A percentile compares a stretch with the other conserved stretches of the same genome.
Conservation (phyloP, 2,329 filamentous ascomycete genomes). For the Xylaria sp. region DNA sequence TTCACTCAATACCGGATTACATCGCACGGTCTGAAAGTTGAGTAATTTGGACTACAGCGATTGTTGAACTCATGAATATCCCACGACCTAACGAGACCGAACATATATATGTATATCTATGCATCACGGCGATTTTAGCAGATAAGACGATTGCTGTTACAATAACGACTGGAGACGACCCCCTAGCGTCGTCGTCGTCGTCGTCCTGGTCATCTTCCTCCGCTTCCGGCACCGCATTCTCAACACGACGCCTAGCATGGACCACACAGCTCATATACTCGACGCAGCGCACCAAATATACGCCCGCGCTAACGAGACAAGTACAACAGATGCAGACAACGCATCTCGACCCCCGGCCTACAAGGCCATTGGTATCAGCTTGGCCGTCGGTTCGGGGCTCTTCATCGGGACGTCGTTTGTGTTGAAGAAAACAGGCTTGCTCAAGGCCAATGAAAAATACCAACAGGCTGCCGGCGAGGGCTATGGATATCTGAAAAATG, state of each 20-base stretch:
- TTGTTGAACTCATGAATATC: neutral
- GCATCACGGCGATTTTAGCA: neutral
- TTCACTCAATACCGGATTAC: neutral
- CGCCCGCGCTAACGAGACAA: conserved; percentile 56
- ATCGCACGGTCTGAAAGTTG: conserved; percentile 7
- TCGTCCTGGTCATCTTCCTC: neutral
- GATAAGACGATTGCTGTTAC: neutral
- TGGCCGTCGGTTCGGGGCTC: conserved; percentile 86
- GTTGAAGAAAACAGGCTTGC: conserved; percentile 89
- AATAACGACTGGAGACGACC: conserved; percentile 30
- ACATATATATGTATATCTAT: neutral
- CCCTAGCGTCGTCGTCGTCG: conserved; percentile 9
- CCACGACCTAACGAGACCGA: neutral
- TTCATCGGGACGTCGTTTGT: conserved; percentile 98
- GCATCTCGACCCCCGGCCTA: conserved; percentile 65
- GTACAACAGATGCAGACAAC: conserved; percentile 45
- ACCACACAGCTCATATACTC: conserved; percentile 52
- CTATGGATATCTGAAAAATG: conserved; percentile 96
- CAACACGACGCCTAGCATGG: conserved; percentile 48
- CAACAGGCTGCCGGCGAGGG: conserved; percentile 95
- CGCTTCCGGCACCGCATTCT: neutral
- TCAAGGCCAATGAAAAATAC: conserved; percentile 96
- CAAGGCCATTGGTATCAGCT: conserved; percentile 86
- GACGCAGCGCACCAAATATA: conserved; percentile 53
- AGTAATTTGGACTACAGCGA: conserved; percentile 1